Conservation (phyloP, 805 yeast genomes). For the Starmerella apicola region DNA sequence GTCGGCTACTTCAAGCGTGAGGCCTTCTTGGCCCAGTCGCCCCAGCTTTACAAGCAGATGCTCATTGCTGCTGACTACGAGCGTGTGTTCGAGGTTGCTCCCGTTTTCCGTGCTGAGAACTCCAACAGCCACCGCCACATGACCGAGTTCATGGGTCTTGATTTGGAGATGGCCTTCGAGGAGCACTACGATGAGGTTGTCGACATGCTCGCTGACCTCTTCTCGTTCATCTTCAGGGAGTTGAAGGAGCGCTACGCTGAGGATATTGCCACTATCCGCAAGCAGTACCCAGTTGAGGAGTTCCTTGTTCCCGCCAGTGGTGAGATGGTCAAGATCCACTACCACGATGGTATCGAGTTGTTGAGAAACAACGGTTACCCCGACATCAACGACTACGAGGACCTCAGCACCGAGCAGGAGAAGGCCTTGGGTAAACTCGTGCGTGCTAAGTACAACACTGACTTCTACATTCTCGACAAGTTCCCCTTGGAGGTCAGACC, state of each 20-base stretch:
- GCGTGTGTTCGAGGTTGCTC: conserved; percentile 89
- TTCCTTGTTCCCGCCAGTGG: conserved; percentile 89
- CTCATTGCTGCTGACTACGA: conserved; percentile 97
- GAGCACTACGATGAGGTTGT: conserved; percentile 93
- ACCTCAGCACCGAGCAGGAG: conserved; percentile 87
- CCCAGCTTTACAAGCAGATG: conserved; percentile 96
- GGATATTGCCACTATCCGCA: conserved; percentile 82
- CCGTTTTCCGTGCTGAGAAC: conserved; percentile 98
- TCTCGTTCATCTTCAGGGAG: conserved; percentile 77
- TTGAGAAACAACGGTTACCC: conserved; percentile 79
- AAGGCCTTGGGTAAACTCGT: conserved; percentile 83
- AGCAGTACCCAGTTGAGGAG: conserved; percentile 95
- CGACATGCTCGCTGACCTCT: conserved; percentile 53
- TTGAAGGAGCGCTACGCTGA: conserved; percentile 64
- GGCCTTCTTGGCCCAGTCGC: conserved; percentile 94
- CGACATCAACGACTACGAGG: conserved; percentile 67
- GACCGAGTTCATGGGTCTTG: conserved; percentile 97
- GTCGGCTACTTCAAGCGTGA: conserved; percentile 83
- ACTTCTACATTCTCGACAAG: conserved; percentile 94
- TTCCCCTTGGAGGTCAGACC: conserved; percentile 97
- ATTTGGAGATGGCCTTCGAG: conserved; percentile 95
- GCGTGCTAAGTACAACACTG: conserved; percentile 90
- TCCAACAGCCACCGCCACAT: conserved; percentile 98
- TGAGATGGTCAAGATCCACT: conserved; percentile 80
- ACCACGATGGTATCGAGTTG: conserved; percentile 81